Conservation (phyloP, 169 alveolate species). For the Cryptosporidium felis region DNA sequence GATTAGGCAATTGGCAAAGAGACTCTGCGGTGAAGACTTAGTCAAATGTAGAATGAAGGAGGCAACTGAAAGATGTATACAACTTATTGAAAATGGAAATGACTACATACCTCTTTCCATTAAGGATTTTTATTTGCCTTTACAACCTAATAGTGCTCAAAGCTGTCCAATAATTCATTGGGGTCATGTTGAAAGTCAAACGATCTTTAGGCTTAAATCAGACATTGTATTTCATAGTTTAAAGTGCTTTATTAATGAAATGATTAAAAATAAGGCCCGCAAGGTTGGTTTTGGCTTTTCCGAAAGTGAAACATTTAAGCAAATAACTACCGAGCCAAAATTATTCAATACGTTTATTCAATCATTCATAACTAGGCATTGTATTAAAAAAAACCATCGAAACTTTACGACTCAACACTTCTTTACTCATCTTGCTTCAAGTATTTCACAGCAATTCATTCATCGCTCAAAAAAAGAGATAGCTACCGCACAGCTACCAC, state of each 20-base stretch:
- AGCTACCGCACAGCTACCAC: conserved; percentile 52
- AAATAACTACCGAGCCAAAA: conserved; percentile 17
- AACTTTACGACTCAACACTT: conserved; percentile 65
- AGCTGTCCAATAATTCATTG: conserved; percentile 37
- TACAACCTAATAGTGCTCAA: conserved; percentile 26
- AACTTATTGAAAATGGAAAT: conserved; percentile 45
- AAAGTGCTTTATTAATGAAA: conserved; percentile 27
- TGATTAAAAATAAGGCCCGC: conserved; percentile 10
- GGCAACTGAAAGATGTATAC: conserved; percentile 44
- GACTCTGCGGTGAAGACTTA: conserved; percentile 39
- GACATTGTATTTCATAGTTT: conserved; percentile 60
- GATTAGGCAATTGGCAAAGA: conserved; percentile 33
- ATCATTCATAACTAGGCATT: conserved; percentile 19
- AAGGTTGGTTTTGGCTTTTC: conserved; percentile 59
- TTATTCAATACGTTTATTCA: conserved; percentile 16
- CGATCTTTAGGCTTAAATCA: conserved; percentile 38
- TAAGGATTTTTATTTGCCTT: conserved; percentile 16
- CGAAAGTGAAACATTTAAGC: conserved; percentile 26
- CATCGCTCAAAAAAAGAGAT: conserved; percentile 59
- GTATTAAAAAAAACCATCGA: conserved; percentile 30
- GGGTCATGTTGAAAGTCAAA: conserved; percentile 40
- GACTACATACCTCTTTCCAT: conserved; percentile 58
- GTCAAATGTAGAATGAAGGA: conserved; percentile 50
- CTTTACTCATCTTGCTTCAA: conserved; percentile 43
- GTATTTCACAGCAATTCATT: conserved; percentile 57